These are phyloP conservation scores for Annulohypoxylon maeteangense DNA, from an alignment of 495 filamentous ascomycete genomes.

Conservation along the genomic window DNA sequence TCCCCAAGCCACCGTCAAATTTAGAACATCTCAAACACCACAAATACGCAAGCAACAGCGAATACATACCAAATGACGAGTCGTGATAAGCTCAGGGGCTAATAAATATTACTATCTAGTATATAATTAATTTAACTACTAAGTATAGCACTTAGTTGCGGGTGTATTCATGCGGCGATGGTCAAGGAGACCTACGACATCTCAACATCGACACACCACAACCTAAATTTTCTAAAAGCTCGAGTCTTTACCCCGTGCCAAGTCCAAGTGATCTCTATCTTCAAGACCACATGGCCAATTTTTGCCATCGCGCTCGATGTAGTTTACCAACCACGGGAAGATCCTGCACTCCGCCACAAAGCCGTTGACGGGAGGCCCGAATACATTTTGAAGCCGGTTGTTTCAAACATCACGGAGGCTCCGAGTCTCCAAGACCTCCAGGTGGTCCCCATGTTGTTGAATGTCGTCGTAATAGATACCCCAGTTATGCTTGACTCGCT, in stretches of 20 bases:
- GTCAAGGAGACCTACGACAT: neutral
- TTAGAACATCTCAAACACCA: neutral
- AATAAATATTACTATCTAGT: neutral
- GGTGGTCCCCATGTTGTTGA: neutral
- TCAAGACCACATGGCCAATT: neutral
- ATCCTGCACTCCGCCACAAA: neutral
- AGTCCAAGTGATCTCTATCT: neutral
- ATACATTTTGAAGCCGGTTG: neutral
- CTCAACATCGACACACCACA: neutral
- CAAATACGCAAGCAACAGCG: neutral
- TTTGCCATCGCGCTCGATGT: neutral
- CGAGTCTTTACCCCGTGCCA: neutral
- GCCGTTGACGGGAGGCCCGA: neutral
- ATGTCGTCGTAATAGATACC: constrained; percentile 11
- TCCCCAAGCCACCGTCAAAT: neutral
- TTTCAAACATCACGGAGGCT: constrained; percentile 8
- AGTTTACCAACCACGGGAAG: neutral
- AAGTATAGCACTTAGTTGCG: neutral
- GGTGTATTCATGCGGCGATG: neutral
- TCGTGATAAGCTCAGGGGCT: neutral
- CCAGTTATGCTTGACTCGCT: constrained; percentile 6
- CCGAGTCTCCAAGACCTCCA: neutral
- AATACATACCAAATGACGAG: neutral
- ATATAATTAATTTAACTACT: neutral
- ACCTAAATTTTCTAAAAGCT: neutral